Conservation (phyloP, 2,329 filamentous ascomycete genomes). For the Drechslerella coelobrocha region DNA sequence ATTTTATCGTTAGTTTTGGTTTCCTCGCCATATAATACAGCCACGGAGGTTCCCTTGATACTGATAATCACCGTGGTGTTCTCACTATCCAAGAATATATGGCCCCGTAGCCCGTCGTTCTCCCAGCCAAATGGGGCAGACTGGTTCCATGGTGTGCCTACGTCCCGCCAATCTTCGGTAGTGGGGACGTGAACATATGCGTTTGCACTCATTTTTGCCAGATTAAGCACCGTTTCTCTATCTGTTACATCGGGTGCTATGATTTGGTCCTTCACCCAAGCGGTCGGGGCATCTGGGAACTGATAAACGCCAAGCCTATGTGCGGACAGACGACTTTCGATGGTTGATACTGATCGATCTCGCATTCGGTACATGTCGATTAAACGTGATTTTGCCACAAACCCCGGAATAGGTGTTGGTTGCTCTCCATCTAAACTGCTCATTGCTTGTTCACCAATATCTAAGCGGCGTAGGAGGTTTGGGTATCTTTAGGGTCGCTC, state of each 20-base stretch:
- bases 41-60: conserved; percentile 86
- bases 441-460: conserved; percentile 71
- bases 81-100: conserved; percentile 84
- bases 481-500: conserved; percentile 65
- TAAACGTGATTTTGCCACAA: conserved; percentile 70
- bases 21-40: conserved; percentile 94
- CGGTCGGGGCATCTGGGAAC: conserved; percentile 66
- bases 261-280: conserved; percentile 83
- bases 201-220: conserved; percentile 87
- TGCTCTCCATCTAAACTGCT: conserved; percentile 69
- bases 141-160: conserved; percentile 79
- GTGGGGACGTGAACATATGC: conserved; percentile 80
- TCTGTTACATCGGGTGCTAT: conserved; percentile 81
- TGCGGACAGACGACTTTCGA: conserved; percentile 78
- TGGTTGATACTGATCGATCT: conserved; percentile 75
- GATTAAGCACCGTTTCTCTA: conserved; percentile 79
- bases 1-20: conserved; percentile 97
- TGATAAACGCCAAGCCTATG: conserved; percentile 73
- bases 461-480: conserved; percentile 75
- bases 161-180: conserved; percentile 81
- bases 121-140: conserved; percentile 93
- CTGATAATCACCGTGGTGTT: conserved; percentile 91
- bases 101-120: conserved; percentile 83
- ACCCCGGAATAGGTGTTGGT: conserved; percentile 62
- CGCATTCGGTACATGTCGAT: conserved; percentile 79